Evolutionary conservation across 1,139 yeast species (phyloP).

Genomic region (Magnusiomyces suaveolens): DNA sequence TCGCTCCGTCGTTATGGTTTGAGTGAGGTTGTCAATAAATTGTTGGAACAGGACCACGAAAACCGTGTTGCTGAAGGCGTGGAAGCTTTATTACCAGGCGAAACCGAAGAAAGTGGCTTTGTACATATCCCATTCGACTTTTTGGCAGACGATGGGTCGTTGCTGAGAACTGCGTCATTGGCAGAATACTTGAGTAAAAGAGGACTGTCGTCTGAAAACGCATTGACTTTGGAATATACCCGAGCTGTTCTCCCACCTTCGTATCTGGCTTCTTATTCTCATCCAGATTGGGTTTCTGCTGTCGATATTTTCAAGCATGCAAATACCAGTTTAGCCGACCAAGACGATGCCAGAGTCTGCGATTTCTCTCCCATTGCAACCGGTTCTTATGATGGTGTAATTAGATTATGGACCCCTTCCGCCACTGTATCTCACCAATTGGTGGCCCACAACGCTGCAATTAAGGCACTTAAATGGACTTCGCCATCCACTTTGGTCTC

Average conservation of each 20-base stretch:
- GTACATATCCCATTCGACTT: slow-evolving; percentile 85
- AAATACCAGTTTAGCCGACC: slow-evolving; percentile 1
- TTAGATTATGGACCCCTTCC: slow-evolving; percentile 74
- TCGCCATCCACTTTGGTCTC: slow-evolving; percentile 43
- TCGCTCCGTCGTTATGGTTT: slow-evolving; percentile 80
- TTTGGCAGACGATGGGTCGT: slow-evolving; percentile 66
- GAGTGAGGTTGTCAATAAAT: slow-evolving; percentile 88
- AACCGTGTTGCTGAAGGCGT: slow-evolving; percentile 6
- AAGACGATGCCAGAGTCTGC: slow-evolving; percentile 24
- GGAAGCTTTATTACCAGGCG: background rate
- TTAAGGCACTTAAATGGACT: slow-evolving; percentile 71
- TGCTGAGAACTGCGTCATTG: slow-evolving; percentile 58
- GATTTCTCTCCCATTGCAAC: slow-evolving; percentile 46
- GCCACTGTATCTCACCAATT: slow-evolving; percentile 79
- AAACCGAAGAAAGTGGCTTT: slow-evolving; percentile 23
- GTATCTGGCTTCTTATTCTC: slow-evolving; percentile 74
- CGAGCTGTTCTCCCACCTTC: slow-evolving; percentile 91
- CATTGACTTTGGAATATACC: slow-evolving; percentile 76
- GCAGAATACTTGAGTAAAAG: slow-evolving; percentile 66
- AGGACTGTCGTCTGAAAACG: slow-evolving; percentile 77
- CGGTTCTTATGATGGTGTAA: slow-evolving; percentile 92
- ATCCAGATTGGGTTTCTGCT: slow-evolving; percentile 94
- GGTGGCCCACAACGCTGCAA: slow-evolving; percentile 80
- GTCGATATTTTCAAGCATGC: slow-evolving; percentile 39
- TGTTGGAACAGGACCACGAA: slow-evolving; percentile 36